Conservation (phyloP, 2,329 filamentous ascomycete genomes). For the Annulohypoxylon truncatum region DNA sequence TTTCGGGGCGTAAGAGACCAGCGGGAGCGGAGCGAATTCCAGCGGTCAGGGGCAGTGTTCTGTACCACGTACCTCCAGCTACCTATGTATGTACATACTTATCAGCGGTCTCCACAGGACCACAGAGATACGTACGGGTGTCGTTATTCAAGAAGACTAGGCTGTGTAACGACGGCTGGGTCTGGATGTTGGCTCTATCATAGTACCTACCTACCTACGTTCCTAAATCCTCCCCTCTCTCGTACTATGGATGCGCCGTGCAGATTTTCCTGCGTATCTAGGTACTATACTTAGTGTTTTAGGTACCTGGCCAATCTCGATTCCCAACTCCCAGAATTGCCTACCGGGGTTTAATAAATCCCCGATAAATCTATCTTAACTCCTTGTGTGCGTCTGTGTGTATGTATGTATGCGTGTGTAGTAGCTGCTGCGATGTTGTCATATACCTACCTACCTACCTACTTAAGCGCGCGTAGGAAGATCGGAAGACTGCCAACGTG, state of each 20-base stretch:
- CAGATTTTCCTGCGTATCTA: neutral
- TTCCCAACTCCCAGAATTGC: neutral
- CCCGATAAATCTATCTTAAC: neutral
- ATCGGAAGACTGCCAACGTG: neutral
- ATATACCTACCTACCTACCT: too few relatives aligned
- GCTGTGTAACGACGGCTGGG: constrained; percentile 9
- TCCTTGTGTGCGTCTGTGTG: too few relatives aligned
- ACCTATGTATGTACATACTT: neutral
- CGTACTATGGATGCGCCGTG: neutral
- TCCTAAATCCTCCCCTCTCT: constrained; percentile 9
- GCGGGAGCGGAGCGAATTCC: constrained; percentile 30
- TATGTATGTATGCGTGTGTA: too few relatives aligned
- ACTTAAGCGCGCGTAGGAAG: neutral
- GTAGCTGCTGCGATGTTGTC: neutral
- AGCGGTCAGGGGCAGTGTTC: constrained; percentile 22
- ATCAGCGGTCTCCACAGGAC: neutral
- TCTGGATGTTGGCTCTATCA: neutral
- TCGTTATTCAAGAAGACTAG: neutral
- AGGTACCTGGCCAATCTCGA: neutral
- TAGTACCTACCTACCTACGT: neutral
- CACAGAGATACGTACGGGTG: constrained; percentile 31
- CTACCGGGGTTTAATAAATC: neutral
- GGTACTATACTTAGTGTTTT: too few relatives aligned
- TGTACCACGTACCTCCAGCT: constrained; percentile 22
- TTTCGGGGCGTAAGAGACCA: constrained; percentile 22